Conservation (phyloP, 805 yeast species). For the Candida easanensis region DNA sequence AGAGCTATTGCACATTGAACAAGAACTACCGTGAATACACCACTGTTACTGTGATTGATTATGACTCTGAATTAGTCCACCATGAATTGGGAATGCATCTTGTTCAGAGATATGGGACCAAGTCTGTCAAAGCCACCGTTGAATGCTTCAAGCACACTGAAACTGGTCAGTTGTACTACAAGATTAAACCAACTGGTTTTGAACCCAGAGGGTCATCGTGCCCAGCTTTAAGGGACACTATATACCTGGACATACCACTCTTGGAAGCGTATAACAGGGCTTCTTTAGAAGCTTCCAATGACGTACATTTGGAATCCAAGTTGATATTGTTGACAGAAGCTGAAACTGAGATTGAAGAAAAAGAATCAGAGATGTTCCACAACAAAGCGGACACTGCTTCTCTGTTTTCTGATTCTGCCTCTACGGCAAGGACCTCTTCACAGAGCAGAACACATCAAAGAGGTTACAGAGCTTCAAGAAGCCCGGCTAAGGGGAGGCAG, state of each 20-base stretch:
- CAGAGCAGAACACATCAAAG: too few species aligned
- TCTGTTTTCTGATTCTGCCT: too few species aligned
- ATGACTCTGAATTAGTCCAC: neutral
- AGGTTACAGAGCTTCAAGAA: too few species aligned
- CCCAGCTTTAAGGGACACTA: neutral
- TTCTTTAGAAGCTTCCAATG: neutral
- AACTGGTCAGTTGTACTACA: neutral
- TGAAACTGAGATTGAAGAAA: too few species aligned
- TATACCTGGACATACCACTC: neutral
- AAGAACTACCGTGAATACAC: neutral
- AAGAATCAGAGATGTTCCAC: too few species aligned
- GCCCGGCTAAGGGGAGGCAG: too few species aligned
- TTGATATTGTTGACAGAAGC: too few species aligned
- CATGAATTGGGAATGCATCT: neutral
- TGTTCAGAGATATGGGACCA: neutral
- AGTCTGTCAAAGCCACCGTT: neutral
- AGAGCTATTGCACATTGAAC: neutral
- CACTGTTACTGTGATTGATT: neutral
- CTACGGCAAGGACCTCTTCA: too few species aligned
- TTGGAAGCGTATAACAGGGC: neutral
- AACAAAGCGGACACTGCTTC: too few species aligned
- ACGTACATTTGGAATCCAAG: too few species aligned
- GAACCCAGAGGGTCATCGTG: neutral
- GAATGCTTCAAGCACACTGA: neutral
- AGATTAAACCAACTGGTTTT: neutral